Base-by-base conservation (phyloP, 371 early-diverging fungal genomes). In the Mortierella sp. region DNA sequence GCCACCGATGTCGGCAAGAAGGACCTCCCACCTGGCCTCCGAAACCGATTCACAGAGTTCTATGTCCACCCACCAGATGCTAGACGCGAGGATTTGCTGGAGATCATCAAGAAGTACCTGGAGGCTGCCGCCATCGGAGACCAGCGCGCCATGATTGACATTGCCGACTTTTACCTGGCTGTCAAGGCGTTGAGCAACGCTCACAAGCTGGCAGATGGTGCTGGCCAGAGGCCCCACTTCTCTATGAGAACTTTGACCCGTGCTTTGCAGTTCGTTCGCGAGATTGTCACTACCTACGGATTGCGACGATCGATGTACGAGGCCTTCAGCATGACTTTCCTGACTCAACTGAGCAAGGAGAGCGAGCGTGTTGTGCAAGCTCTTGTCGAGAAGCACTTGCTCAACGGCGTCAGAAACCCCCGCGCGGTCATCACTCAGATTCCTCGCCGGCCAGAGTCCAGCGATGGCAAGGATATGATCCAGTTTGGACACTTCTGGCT, bases 1-100 rank as follows among this genome's bases (percentile, higher is more conserved):
- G 96, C 98, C n/a, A 99, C 96, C 14, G 98, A 99, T 90, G 97
- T 98, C 1, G 99, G 99, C 69, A 99, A 99, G 89, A 95, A 97
- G 61, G 96, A 99, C 81, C 92, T 99, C 31, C 98, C 99, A 16
- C 95, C 95, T 6, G 97, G 97, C 16, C 90, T 99, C 19, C 94
- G 98, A 53, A 95, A 94, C 71, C 92, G 98, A 51, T 98, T 99
- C 87, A 97, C 97, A 24, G 98, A 99, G 80, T 94, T 98, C 72
- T 98, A 96, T 88, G 97, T 98, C 16, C 96, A 97, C 71, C 91
- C 97, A 14, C 98, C 98, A 2, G 99, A 99, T 89, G 89, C 93
- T 26, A 88, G 93, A 67, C 89, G 91, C 8, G 93, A 94, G 74
- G 99, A 99, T 79, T 90, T 99, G 75, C 88, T 95, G 16, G 90